phyloP scores from a whole-genome alignment of 2,329 filamentous ascomycete species.

The Arthroderma sp. region DNA sequence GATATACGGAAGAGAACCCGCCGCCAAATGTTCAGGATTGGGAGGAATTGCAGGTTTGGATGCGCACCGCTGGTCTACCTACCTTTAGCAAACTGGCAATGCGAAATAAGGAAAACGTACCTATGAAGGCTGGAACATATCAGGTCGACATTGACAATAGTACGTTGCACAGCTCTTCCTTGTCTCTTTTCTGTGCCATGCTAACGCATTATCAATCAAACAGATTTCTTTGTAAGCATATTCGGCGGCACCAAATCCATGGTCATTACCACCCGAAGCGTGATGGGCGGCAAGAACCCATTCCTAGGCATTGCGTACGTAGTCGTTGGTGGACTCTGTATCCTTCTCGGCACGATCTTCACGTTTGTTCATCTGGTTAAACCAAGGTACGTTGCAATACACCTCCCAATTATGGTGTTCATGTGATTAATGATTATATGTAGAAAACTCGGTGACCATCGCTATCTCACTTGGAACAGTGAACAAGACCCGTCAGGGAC shows the following conservation, averaged over 20 bases:
- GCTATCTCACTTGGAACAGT: conserved; percentile 91
- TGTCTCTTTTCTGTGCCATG: background rate
- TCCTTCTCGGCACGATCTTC: conserved; percentile 77
- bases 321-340: conserved; percentile 84
- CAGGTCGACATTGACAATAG: conserved; percentile 63
- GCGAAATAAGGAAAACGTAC: conserved; percentile 60
- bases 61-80: conserved; percentile 88
- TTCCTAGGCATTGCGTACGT: conserved; percentile 96
- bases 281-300: conserved; percentile 89
- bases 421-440: conserved; percentile 7
- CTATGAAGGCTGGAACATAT: conserved; percentile 62
- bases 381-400: conserved; percentile 52
- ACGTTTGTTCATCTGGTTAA: conserved; percentile 82
- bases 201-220: conserved; percentile 1
- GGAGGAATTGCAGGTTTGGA: conserved; percentile 94
- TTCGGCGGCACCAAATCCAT: conserved; percentile 86
- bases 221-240: conserved; percentile 66
- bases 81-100: conserved; percentile 88
- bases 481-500: conserved; percentile 43
- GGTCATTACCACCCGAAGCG: conserved; percentile 74
- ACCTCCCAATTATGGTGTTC: background rate
- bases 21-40: conserved; percentile 62
- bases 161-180: conserved; percentile 42
- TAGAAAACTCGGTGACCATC: conserved; percentile 95
- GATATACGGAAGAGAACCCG: conserved; percentile 52